These are phyloP conservation scores for Priceomyces melissophilus DNA, from an alignment of 805 yeast species.

Conservation along the genomic window DNA sequence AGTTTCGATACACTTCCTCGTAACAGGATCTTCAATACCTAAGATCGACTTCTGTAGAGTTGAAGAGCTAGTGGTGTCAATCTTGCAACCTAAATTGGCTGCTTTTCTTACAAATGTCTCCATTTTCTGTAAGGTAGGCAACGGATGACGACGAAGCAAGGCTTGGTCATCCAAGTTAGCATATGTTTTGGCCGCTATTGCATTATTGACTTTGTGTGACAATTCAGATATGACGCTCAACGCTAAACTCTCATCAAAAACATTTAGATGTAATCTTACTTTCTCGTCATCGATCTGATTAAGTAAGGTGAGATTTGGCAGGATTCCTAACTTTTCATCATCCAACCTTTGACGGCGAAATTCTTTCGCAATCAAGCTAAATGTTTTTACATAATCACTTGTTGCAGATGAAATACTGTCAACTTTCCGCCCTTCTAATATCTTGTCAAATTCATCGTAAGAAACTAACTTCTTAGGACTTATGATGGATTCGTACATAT, in stretches of 20 bases:
- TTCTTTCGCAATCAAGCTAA: conserved; percentile 62
- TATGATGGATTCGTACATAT: conserved; percentile 70
- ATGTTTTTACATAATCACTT: conserved; percentile 60
- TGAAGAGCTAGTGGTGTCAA: conserved; percentile 74
- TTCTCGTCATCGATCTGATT: conserved; percentile 85
- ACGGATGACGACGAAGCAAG: conserved; percentile 79
- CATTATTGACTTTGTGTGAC: conserved; percentile 73
- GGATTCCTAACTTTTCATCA: conserved; percentile 44
- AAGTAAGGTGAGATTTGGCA: conserved; percentile 59
- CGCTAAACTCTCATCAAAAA: conserved; percentile 60
- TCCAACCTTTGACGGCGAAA: conserved; percentile 66
- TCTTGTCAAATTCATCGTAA: conserved; percentile 53
- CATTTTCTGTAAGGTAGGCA: conserved; percentile 78
- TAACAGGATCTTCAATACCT: conserved; percentile 54
- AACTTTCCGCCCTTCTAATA: conserved; percentile 33
- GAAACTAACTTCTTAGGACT: conserved; percentile 58
- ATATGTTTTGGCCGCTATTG: conserved; percentile 78
- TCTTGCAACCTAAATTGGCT: conserved; percentile 56
- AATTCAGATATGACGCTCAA: conserved; percentile 68
- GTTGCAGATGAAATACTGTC: conserved; percentile 49
- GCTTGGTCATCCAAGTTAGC: conserved; percentile 77
- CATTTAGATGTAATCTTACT: conserved; percentile 66
- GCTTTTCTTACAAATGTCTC: conserved; percentile 76
- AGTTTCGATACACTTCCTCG: conserved; percentile 74
- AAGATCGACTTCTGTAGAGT: conserved; percentile 70